Evolutionary conservation across 2,329 filamentous ascomycete genomes (phyloP).

Genomic region (Neonectria coccinea): DNA sequence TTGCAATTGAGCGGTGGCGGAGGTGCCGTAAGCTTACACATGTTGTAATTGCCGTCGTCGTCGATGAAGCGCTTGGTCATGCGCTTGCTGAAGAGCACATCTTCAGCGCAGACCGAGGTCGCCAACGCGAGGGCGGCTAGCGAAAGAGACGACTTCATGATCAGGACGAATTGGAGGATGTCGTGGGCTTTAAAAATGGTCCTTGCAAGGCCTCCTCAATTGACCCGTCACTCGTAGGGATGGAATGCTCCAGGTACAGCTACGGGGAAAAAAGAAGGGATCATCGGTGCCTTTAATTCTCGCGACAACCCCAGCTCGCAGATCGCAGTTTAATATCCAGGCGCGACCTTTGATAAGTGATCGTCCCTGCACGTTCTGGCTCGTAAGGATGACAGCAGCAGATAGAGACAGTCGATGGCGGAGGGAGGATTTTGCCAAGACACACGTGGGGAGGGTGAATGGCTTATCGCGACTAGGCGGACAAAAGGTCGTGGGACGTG

Average conservation of each 20-base stretch:
- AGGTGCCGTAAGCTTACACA: slow-evolving; percentile 52
- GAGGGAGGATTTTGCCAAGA: slow-evolving; percentile 38
- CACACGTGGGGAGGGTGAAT: slow-evolving; percentile 44
- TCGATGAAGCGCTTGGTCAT: slow-evolving; percentile 63
- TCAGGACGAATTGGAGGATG: slow-evolving; percentile 8
- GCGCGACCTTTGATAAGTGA: slow-evolving; percentile 15
- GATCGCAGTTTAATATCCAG: neutral
- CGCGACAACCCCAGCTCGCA: slow-evolving; percentile 24
- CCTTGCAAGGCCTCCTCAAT: neutral
- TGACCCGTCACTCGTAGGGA: slow-evolving; percentile 5
- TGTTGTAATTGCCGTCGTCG: slow-evolving; percentile 63
- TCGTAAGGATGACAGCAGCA: slow-evolving; percentile 21
- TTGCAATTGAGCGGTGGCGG: neutral
- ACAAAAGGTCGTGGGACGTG: slow-evolving; percentile 13
- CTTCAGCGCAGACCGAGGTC: slow-evolving; percentile 52
- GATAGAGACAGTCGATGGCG: neutral
- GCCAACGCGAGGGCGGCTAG: slow-evolving; percentile 43
- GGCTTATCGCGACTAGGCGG: slow-evolving; percentile 35
- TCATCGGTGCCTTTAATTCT: slow-evolving; percentile 34
- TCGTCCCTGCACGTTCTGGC: slow-evolving; percentile 22
- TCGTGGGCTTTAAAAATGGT: slow-evolving; percentile 1
- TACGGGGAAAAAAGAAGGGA: slow-evolving; percentile 12
- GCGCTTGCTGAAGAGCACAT: slow-evolving; percentile 62
- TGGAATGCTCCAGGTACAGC: slow-evolving; percentile 6
- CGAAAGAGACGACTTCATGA: slow-evolving; percentile 41